Evolutionary conservation across 148 eudicot genomes (phyloP).

Genomic region (Diospyros lotus): DNA sequence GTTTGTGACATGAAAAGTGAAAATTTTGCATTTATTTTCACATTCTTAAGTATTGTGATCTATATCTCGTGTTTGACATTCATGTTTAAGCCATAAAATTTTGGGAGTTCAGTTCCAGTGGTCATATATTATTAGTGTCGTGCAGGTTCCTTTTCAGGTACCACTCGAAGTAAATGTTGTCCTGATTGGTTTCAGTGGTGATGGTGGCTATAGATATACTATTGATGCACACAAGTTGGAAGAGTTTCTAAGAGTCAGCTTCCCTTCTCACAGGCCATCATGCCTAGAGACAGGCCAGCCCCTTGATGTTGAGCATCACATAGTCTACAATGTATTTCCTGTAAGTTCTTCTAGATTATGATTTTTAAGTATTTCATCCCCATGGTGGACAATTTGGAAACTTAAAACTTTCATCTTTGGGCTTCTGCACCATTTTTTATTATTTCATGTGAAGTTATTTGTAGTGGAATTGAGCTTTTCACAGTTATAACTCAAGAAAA

Average conservation of each 20-base stretch:
- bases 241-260: constrained; percentile 72
- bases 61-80: no score
- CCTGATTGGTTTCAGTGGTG: constrained; percentile 82
- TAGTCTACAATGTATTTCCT: constrained; percentile 79
- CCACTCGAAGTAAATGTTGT: constrained; percentile 97
- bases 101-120: neutral
- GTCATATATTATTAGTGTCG: neutral
- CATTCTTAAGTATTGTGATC: neutral
- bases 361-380: neutral
- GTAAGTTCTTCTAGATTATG: constrained; percentile 42
- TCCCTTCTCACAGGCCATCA: constrained; percentile 85
- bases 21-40: neutral
- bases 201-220: constrained; percentile 91
- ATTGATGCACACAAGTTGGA: constrained; percentile 73
- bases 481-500: neutral
- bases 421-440: neutral
- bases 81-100: neutral
- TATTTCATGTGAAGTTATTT: neutral
- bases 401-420: neutral
- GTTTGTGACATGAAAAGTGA: neutral
- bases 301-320: constrained; percentile 95
- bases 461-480: neutral
- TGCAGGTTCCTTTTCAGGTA: constrained; percentile 97
- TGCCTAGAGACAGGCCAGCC: constrained; percentile 96
- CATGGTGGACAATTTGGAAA: neutral